A percentile compares a stretch with the other conserved stretches of the same genome.
Evolutionary conservation across 257 asterid species (phyloP).

Genomic region (Hygrophila difformis): DNA sequence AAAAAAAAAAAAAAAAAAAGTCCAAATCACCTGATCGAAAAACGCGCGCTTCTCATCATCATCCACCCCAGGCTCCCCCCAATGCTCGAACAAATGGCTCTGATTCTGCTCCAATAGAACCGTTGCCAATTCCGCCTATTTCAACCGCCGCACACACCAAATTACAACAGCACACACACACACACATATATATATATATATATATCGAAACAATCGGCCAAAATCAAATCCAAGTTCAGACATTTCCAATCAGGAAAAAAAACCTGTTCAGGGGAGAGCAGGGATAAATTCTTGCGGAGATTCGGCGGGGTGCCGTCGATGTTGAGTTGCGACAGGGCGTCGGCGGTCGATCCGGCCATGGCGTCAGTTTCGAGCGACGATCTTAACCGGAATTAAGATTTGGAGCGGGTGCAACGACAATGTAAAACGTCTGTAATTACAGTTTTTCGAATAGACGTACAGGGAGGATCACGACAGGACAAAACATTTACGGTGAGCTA

Average conservation of each 20-base stretch:
- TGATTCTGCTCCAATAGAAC: constrained; percentile 60
- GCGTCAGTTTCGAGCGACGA: constrained; percentile 19
- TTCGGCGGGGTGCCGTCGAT: constrained; percentile 43
- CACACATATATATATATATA: too few species aligned
- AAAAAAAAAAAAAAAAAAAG: too few species aligned
- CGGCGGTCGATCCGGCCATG: constrained; percentile 47
- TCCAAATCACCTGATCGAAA: constrained; percentile 65
- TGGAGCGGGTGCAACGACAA: too few species aligned
- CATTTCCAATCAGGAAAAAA: neutral
- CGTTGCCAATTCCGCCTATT: constrained; percentile 78
- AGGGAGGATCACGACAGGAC: too few species aligned
- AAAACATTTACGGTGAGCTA: too few species aligned
- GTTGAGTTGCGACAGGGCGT: constrained; percentile 33
- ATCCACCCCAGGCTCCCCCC: constrained; percentile 82
- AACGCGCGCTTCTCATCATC: constrained; percentile 65
- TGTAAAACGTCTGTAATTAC: too few species aligned
- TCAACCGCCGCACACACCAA: constrained; percentile 9
- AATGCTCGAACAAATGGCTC: constrained; percentile 70
- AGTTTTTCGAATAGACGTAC: too few species aligned
- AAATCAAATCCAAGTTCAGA: too few species aligned
- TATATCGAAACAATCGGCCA: too few species aligned
- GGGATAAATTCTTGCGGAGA: constrained; percentile 50
- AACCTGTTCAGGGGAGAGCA: constrained; percentile 72
- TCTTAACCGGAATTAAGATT: too few species aligned
- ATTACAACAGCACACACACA: neutral